phyloP scores from a whole-genome alignment of 2,329 filamentous ascomycete genomes.

The Colletotrichum musae region DNA sequence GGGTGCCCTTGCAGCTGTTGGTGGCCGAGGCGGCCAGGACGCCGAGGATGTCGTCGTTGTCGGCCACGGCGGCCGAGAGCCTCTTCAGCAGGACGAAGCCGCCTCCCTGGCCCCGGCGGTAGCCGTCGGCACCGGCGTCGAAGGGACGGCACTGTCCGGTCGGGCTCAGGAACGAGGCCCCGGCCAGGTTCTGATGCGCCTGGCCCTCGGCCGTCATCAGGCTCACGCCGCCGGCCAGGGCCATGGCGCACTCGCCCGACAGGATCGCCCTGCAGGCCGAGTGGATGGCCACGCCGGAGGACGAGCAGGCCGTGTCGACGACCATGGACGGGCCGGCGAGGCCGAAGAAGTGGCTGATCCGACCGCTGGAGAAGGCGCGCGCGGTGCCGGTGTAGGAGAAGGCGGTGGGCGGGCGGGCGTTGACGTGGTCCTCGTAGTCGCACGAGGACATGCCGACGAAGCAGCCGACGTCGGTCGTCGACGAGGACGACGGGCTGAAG shows the following conservation, averaged over 20 bases:
- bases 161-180: conserved; percentile 47
- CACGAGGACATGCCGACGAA: conserved; percentile 40
- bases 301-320: conserved; percentile 56
- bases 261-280: conserved; percentile 49
- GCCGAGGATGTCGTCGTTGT: conserved; percentile 61
- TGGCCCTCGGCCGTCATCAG: conserved; percentile 46
- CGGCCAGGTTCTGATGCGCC: conserved; percentile 39
- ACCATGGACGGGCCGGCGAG: conserved; percentile 52
- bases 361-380: conserved; percentile 50
- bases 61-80: conserved; percentile 60
- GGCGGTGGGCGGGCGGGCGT: conserved; percentile 40
- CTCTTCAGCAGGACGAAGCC: conserved; percentile 62
- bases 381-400: conserved; percentile 49
- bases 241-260: conserved; percentile 50
- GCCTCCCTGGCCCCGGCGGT: conserved; percentile 65
- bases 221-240: conserved; percentile 57
- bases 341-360: conserved; percentile 52
- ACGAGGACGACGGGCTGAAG: conserved; percentile 43
- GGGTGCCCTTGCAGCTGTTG: conserved; percentile 58
- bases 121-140: conserved; percentile 58
- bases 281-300: conserved; percentile 48
- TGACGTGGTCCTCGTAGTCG: conserved; percentile 43
- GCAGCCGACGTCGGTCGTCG: conserved; percentile 48
- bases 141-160: conserved; percentile 53
- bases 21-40: conserved; percentile 55